These are phyloP conservation scores for Halophytophthora polymorphica DNA, from an alignment of 352 stramenopile genomes.

Conservation along the genomic window DNA sequence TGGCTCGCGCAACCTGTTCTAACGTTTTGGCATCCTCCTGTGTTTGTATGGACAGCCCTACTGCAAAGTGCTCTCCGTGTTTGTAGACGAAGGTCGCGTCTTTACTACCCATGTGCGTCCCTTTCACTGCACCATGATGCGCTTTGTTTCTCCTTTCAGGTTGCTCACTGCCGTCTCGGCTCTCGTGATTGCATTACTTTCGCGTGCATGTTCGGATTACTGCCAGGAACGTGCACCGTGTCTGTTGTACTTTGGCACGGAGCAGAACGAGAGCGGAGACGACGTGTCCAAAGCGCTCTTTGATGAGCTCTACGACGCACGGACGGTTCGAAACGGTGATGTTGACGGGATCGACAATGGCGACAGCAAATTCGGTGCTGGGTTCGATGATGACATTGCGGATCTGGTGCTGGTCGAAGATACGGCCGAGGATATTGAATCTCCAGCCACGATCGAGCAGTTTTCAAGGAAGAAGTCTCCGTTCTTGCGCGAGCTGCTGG, in stretches of 20 bases:
- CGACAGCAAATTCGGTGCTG: conserved; percentile 3
- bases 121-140: background rate
- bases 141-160: background rate
- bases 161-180: background rate
- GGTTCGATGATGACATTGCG: no score
- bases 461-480: conserved; percentile 12
- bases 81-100: conserved; percentile 61
- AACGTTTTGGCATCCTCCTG: background rate
- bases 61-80: conserved; percentile 57
- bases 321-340: conserved; percentile 1
- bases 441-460: conserved; percentile 1
- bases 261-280: conserved; percentile 36
- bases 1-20: background rate
- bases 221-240: conserved; percentile 68
- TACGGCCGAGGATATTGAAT: background rate
- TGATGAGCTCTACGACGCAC: conserved; percentile 53
- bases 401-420: background rate
- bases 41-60: conserved; percentile 32
- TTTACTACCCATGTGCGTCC: conserved; percentile 73
- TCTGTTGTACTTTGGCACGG: conserved; percentile 68
- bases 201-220: background rate
- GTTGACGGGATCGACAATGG: conserved; percentile 8
- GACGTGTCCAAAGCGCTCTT: conserved; percentile 72
- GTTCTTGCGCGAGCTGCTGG: conserved; percentile 27
- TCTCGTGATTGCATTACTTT: background rate